Evolutionary conservation across 2,329 filamentous ascomycete genomes (phyloP).

Genomic region (Fulvia fulva): DNA sequence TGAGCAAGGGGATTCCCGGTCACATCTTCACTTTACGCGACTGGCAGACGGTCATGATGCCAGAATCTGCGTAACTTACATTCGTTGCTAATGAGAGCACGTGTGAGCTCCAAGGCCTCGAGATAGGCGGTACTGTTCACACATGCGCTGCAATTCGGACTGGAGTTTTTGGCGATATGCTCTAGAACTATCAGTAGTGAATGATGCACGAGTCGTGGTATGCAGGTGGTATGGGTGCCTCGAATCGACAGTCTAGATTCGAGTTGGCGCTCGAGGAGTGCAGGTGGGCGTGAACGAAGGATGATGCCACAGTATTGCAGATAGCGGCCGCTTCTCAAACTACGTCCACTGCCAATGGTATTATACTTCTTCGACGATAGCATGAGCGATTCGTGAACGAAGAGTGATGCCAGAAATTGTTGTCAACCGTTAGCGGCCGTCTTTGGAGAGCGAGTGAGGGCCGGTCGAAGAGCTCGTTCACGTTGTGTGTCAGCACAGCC

Average conservation of each 20-base stretch:
- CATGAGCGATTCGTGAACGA: not conserved
- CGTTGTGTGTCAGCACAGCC: no score
- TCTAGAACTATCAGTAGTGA: no score
- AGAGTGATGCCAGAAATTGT: not conserved
- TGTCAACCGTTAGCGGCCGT: not conserved
- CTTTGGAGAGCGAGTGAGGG: not conserved
- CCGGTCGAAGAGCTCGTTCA: not conserved
- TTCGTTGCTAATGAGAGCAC: no score
- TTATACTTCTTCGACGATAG: not conserved
- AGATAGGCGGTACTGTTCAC: no score
- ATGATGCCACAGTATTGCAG: not conserved
- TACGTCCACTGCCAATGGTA: not conserved
- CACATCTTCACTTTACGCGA: constrained; percentile 70
- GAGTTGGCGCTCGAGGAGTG: no score
- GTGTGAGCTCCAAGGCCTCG: no score
- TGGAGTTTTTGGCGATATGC: no score
- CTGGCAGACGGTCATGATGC: constrained; percentile 64
- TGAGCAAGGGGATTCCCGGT: constrained; percentile 63
- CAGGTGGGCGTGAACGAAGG: not conserved
- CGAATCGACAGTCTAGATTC: no score
- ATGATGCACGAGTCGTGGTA: no score
- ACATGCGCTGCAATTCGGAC: no score
- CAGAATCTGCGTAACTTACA: no score
- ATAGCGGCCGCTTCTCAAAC: not conserved
- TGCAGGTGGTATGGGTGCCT: no score